These are phyloP conservation scores for Eruca vesicaria DNA, from an alignment of 441 rosid species.

Conservation along the genomic window DNA sequence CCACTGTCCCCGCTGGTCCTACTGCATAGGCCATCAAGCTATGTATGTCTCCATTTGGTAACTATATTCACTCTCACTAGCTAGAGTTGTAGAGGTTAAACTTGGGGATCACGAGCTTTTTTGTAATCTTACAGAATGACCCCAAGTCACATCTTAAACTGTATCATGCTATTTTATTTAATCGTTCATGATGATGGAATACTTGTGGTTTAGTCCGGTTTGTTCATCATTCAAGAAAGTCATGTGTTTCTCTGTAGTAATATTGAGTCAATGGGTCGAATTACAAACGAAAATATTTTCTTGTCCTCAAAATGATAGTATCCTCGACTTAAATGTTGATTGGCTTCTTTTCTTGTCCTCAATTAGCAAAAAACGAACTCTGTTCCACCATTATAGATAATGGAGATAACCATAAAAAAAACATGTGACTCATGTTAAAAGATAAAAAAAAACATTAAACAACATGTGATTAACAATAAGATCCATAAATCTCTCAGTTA, in stretches of 20 bases:
- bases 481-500: conserved; percentile 22
- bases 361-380: neutral
- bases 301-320: neutral
- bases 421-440: neutral
- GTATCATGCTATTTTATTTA: neutral
- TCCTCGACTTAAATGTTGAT: neutral
- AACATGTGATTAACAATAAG: conserved; percentile 10
- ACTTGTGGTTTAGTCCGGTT: conserved; percentile 6
- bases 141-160: conserved; percentile 9
- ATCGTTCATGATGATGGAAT: conserved; percentile 14
- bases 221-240: neutral
- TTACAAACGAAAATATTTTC: neutral
- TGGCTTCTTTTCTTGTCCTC: conserved; percentile 8
- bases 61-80: conserved; percentile 17
- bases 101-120: conserved; percentile 20
- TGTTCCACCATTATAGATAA: conserved; percentile 1
- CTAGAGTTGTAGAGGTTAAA: conserved; percentile 20
- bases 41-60: conserved; percentile 6
- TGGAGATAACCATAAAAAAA: conserved; percentile 1
- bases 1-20: conserved; percentile 28
- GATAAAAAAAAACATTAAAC: neutral
- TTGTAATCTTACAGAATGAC: conserved; percentile 13
- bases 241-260: too few relatives aligned
- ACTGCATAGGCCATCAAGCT: conserved; percentile 11
- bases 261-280: neutral